These are phyloP conservation scores for Penicillium diatomitis DNA, from an alignment of 495 filamentous ascomycete species.

Conservation along the genomic window DNA sequence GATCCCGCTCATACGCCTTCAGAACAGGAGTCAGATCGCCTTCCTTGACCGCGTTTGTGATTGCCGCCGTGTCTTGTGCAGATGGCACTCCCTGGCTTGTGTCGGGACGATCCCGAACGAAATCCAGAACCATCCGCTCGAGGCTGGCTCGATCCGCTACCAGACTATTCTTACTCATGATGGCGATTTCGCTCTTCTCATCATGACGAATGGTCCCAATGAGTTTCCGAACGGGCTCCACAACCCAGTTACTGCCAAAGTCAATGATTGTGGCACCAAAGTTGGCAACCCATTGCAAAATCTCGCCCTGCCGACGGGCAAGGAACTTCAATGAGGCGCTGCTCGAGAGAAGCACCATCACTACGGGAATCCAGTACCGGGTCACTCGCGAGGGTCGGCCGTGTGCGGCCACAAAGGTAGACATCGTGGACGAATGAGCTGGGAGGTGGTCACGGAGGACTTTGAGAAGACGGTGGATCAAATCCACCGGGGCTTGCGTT, in stretches of 20 bases:
- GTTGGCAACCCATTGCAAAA: conserved; percentile 66
- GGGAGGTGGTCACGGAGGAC: conserved; percentile 55
- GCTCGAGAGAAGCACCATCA: conserved; percentile 55
- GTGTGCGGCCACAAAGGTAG: conserved; percentile 40
- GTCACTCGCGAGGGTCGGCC: conserved; percentile 69
- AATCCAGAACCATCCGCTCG: conserved; percentile 96
- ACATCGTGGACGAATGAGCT: conserved; percentile 44
- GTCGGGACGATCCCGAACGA: conserved; percentile 67
- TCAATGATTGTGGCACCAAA: conserved; percentile 69
- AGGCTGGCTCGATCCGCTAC: conserved; percentile 82
- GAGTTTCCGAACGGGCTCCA: conserved; percentile 72
- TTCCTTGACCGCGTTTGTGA: conserved; percentile 70
- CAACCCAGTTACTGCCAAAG: conserved; percentile 93
- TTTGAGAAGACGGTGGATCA: conserved; percentile 57
- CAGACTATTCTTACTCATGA: conserved; percentile 87
- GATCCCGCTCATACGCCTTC: conserved; percentile 79
- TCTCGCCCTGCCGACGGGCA: conserved; percentile 58
- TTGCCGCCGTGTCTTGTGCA: conserved; percentile 50
- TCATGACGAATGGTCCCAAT: conserved; percentile 90
- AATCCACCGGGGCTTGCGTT: conserved; percentile 39
- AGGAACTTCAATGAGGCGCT: conserved; percentile 73
- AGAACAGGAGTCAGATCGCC: conserved; percentile 90
- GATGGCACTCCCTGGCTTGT: conserved; percentile 40
- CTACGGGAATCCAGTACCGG: conserved; percentile 79
- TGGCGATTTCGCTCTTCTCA: conserved; percentile 79